These are phyloP conservation scores for Fusarium virguliforme DNA, from an alignment of 2,329 filamentous ascomycete genomes.

Conservation along the genomic window DNA sequence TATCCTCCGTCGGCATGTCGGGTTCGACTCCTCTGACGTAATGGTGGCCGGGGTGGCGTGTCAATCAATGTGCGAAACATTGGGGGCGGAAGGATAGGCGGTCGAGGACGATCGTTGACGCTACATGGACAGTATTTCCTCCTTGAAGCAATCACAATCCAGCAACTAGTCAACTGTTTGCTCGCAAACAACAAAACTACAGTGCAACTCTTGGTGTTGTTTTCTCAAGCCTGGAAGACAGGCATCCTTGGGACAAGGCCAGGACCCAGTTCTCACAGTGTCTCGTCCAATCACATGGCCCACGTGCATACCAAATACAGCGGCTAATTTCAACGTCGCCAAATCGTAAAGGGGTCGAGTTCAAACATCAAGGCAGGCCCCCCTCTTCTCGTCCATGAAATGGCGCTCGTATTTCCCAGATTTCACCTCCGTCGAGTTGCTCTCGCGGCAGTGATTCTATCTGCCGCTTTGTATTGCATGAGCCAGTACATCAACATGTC, in stretches of 20 bases:
- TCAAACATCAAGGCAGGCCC: background rate
- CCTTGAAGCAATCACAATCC: background rate
- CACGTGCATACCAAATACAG: constrained; percentile 43
- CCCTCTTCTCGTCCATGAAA: background rate
- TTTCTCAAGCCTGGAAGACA: background rate
- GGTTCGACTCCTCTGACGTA: constrained; percentile 12
- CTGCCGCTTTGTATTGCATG: constrained; percentile 21
- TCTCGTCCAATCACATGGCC: constrained; percentile 33
- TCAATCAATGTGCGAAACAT: constrained; percentile 2
- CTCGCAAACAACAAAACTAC: background rate
- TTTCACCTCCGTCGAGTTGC: constrained; percentile 19
- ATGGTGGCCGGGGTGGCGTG: constrained; percentile 12
- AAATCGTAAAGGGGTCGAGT: background rate
- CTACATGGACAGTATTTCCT: background rate
- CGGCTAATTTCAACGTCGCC: constrained; percentile 28
- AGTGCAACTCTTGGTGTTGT: background rate
- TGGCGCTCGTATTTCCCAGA: constrained; percentile 34
- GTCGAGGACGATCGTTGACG: background rate
- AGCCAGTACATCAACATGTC: constrained; percentile 37
- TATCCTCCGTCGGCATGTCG: background rate
- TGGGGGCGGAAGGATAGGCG: constrained; percentile 1
- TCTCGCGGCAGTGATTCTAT: constrained; percentile 21
- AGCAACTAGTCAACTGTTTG: background rate
- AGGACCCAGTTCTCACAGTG: background rate
- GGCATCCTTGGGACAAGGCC: background rate